Conservation (phyloP, 2,329 filamentous ascomycete genomes). For the Harringtonia aguacate region DNA sequence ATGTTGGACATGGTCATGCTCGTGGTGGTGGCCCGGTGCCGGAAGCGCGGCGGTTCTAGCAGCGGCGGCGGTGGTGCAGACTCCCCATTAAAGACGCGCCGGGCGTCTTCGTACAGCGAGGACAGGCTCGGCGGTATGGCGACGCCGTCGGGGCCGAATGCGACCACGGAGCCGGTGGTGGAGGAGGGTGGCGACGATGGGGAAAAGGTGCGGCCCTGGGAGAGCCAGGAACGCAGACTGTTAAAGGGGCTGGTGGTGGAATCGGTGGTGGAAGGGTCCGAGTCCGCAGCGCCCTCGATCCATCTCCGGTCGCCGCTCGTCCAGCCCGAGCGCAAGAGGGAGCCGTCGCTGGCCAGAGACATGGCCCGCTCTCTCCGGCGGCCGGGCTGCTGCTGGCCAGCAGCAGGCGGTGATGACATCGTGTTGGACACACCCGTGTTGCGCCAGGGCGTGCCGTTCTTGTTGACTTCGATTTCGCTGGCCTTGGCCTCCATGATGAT, state of each 20-base stretch:
- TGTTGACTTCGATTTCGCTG: slow-evolving; percentile 12
- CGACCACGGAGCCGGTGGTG: slow-evolving; percentile 1
- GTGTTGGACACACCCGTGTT: slow-evolving; percentile 6
- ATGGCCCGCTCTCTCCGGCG: slow-evolving; percentile 8
- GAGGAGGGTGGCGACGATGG: slow-evolving; percentile 8
- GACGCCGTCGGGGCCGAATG: neutral
- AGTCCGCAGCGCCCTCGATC: slow-evolving; percentile 1
- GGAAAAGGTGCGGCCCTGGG: slow-evolving; percentile 3
- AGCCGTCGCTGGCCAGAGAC: slow-evolving; percentile 8
- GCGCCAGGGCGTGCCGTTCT: slow-evolving; percentile 10
- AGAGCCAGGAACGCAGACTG: slow-evolving; percentile 14
- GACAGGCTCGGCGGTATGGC: slow-evolving; percentile 4
- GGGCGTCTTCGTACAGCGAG: slow-evolving; percentile 10
- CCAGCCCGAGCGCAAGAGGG: slow-evolving; percentile 4
- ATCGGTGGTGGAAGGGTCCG: slow-evolving; percentile 9
- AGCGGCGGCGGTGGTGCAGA: neutral
- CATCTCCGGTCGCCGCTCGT: slow-evolving; percentile 3
- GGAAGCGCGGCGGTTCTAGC: slow-evolving; percentile 23
- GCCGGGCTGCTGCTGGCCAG: neutral
- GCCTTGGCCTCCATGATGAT: slow-evolving; percentile 12
- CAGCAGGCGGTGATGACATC: neutral
- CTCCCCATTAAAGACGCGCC: neutral
- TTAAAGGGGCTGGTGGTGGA: slow-evolving; percentile 12
- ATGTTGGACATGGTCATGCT: slow-evolving; percentile 34
- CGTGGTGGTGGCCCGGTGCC: slow-evolving; percentile 42